Percentiles rank a stretch among this genome's conserved stretches.
Conservation (phyloP, 345 rosid genomes). For the thale cress (Arabidopsis thaliana) region TAIR10.1 NC_003071.7:11181501-11182000, state of each 20-base stretch:
- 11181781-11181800: constrained; percentile 13
- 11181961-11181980: constrained; percentile 70
- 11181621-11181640: constrained; percentile 1
- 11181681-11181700: constrained; percentile 5
- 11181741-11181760: constrained; percentile 18
- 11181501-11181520: constrained; percentile 75
- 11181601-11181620: constrained; percentile 5
- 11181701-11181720: background rate
- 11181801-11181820: background rate
- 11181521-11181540: constrained; percentile 63
- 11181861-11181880: constrained; percentile 89
- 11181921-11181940: constrained; percentile 72
- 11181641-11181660: background rate
- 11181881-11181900: constrained; percentile 65
- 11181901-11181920: constrained; percentile 56
- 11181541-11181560: constrained; percentile 87
- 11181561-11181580: constrained; percentile 76
- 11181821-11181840: constrained; percentile 24
- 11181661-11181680: constrained; percentile 9
- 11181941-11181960: constrained; percentile 64
- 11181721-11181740: background rate
- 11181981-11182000: constrained; percentile 58
- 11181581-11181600: constrained; percentile 55
- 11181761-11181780: constrained; percentile 20
- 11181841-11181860: constrained; percentile 65